Conservation (phyloP, 345 rosid species). For the Citrus sp. region DNA sequence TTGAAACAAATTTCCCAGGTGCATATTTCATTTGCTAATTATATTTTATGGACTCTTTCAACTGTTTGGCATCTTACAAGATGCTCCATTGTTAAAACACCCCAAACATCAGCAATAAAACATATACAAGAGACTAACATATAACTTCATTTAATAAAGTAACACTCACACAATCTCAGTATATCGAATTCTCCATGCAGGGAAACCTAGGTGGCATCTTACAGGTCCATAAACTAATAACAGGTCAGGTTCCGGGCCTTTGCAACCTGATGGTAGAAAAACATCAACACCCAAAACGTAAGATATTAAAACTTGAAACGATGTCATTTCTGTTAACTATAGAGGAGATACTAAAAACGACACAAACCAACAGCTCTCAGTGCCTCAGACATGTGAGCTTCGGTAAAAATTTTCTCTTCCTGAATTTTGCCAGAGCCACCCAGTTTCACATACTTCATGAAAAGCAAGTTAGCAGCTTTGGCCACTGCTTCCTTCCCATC, state of each 20-base stretch:
- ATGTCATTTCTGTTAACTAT: background rate
- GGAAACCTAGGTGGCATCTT: slow-evolving; percentile 90
- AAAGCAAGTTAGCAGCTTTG: slow-evolving; percentile 80
- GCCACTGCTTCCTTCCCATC: slow-evolving; percentile 84
- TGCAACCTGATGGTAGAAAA: slow-evolving; percentile 47
- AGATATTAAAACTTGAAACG: slow-evolving; percentile 7
- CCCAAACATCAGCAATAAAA: background rate
- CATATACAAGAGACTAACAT: background rate
- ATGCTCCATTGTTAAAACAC: background rate
- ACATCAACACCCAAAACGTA: background rate
- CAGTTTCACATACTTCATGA: slow-evolving; percentile 41
- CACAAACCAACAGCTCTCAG: slow-evolving; percentile 66
- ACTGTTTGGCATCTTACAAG: background rate
- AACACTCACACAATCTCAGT: slow-evolving; percentile 79
- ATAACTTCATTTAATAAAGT: background rate
- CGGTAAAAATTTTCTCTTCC: slow-evolving; percentile 57
- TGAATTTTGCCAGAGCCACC: slow-evolving; percentile 28
- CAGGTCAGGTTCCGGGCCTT: slow-evolving; percentile 74
- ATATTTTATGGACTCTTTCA: no score
- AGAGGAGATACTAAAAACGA: slow-evolving; percentile 11
- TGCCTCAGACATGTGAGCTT: slow-evolving; percentile 64
- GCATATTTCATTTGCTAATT: no score
- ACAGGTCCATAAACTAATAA: slow-evolving; percentile 81
- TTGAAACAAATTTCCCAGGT: background rate
- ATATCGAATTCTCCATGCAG: slow-evolving; percentile 88